Evolutionary conservation across 345 rosid genomes (phyloP).

Genomic region (Syzygium grande): DNA sequence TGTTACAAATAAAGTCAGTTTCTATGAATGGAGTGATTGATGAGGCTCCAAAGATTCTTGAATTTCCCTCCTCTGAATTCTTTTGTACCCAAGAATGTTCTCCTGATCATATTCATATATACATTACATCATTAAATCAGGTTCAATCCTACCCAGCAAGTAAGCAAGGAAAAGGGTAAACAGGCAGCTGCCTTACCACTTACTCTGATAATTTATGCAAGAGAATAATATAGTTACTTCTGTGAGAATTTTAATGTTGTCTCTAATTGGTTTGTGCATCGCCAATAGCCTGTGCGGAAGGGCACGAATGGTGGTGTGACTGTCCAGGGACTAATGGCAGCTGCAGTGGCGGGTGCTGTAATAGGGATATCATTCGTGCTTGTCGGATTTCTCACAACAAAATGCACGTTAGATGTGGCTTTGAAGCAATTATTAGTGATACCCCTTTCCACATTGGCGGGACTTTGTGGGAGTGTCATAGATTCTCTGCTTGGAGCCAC

Average conservation of each 20-base stretch:
- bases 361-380: conserved; percentile 69
- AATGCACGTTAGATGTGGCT: conserved; percentile 37
- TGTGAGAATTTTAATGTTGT: neutral
- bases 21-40: neutral
- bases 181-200: neutral
- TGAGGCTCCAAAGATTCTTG: neutral
- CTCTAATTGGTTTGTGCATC: neutral
- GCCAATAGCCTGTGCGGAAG: conserved; percentile 67
- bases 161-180: neutral
- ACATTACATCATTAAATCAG: neutral
- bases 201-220: neutral
- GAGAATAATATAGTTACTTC: neutral
- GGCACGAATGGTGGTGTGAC: conserved; percentile 98
- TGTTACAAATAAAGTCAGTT: neutral
- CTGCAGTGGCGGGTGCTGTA: conserved; percentile 65
- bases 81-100: neutral
- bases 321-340: conserved; percentile 69
- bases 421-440: conserved; percentile 69
- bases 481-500: conserved; percentile 95
- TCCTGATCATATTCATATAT: neutral
- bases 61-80: neutral
- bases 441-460: conserved; percentile 71
- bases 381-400: conserved; percentile 55
- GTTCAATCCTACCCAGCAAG: neutral
- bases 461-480: conserved; percentile 72